phyloP scores from a whole-genome alignment of 495 filamentous ascomycete species.

The Niebla homalea region DNA sequence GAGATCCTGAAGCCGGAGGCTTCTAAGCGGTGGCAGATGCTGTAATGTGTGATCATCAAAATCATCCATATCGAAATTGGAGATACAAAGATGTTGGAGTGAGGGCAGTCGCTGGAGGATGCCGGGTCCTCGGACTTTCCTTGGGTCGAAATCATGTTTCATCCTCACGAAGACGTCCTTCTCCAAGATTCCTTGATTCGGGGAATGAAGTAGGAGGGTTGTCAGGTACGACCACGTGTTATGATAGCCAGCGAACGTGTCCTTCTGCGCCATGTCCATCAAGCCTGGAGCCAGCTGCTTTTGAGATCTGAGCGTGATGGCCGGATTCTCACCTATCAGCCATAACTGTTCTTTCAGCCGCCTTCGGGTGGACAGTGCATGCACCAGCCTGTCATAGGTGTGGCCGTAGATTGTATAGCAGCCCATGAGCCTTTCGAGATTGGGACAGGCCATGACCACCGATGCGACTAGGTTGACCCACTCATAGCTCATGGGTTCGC shows the following conservation, averaged over 20 bases:
- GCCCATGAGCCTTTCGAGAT: slow-evolving; percentile 62
- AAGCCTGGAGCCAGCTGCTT: slow-evolving; percentile 37
- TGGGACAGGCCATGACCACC: slow-evolving; percentile 75
- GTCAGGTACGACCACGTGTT: slow-evolving; percentile 55
- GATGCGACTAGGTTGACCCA: slow-evolving; percentile 64
- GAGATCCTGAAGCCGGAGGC: slow-evolving; percentile 61
- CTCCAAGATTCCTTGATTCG: slow-evolving; percentile 45
- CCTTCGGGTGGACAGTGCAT: slow-evolving; percentile 64
- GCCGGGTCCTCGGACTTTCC: slow-evolving; percentile 10
- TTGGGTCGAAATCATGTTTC: slow-evolving; percentile 2
- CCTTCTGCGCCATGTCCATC: slow-evolving; percentile 46
- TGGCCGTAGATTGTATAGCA: slow-evolving; percentile 58
- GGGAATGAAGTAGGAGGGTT: slow-evolving; percentile 61
- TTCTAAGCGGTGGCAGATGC: slow-evolving; percentile 57
- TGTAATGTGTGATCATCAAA: slow-evolving; percentile 62
- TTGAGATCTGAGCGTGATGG: slow-evolving; percentile 31
- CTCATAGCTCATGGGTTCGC: slow-evolving; percentile 40
- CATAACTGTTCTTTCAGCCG: slow-evolving; percentile 69
- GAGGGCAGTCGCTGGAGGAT: slow-evolving; percentile 50
- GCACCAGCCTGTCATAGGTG: slow-evolving; percentile 58
- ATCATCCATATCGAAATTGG: slow-evolving; percentile 53
- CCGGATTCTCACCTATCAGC: slow-evolving; percentile 46
- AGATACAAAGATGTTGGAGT: slow-evolving; percentile 61
- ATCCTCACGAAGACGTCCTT: slow-evolving; percentile 55
- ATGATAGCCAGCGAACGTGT: slow-evolving; percentile 58